phyloP scores from a whole-genome alignment of 83 land plant species.

The Picea mariana region DNA sequence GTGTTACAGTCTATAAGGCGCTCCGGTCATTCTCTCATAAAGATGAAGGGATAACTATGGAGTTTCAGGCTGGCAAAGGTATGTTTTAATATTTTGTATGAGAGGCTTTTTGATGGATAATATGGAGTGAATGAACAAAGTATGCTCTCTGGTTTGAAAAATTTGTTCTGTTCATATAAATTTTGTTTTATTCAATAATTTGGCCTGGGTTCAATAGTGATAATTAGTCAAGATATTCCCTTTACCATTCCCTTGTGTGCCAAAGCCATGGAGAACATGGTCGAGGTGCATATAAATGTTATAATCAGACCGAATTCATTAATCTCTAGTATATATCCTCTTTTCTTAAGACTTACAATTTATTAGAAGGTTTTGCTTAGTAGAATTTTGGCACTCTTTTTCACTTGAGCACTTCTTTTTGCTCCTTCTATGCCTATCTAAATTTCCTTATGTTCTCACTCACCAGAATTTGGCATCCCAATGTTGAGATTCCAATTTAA shows the following conservation, averaged over 20 bases:
- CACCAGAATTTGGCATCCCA: background rate
- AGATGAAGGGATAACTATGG: constrained; percentile 10
- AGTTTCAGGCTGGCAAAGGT: constrained; percentile 10
- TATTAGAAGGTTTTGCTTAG: background rate
- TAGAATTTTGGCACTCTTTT: background rate
- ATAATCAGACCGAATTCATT: background rate
- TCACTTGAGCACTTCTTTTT: background rate
- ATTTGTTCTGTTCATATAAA: background rate
- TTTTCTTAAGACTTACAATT: too few relatives aligned
- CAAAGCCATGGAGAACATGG: background rate
- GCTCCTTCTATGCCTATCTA: background rate
- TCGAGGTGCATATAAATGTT: background rate
- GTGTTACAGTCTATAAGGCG: constrained; percentile 11
- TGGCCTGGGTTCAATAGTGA: background rate
- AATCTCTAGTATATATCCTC: background rate
- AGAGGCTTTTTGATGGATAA: background rate
- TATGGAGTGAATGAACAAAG: background rate
- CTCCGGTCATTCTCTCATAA: background rate
- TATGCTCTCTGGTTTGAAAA: background rate
- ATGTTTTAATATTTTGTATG: background rate
- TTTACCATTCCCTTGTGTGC: background rate
- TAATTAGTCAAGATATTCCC: background rate
- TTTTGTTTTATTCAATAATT: background rate
- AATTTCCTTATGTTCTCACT: background rate
- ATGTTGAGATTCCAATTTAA: background rate